phyloP scores from a whole-genome alignment of 257 asterid genomes.

The Apocynum venetum region DNA sequence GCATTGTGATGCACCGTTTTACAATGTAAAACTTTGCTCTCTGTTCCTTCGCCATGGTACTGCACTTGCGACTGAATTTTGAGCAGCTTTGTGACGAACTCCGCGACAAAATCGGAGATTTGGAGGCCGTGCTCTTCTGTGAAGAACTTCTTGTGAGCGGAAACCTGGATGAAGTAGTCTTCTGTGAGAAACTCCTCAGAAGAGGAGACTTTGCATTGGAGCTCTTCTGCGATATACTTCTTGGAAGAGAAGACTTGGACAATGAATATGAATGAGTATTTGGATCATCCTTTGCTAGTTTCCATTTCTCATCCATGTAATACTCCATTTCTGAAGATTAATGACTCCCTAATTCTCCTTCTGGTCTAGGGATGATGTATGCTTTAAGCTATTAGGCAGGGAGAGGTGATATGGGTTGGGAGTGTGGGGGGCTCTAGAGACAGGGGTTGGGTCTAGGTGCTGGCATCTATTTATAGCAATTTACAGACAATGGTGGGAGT shows the following conservation, averaged over 20 bases:
- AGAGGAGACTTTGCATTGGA: slow-evolving; percentile 34
- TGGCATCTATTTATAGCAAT: slow-evolving; percentile 46
- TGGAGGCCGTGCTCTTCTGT: slow-evolving; percentile 37
- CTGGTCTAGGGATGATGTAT: not conserved
- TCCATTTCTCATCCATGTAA: slow-evolving; percentile 74
- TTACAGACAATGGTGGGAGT: slow-evolving; percentile 21
- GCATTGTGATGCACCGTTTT: slow-evolving; percentile 76
- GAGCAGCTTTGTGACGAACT: slow-evolving; percentile 51
- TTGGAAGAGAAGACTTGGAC: slow-evolving; percentile 34
- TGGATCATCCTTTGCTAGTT: slow-evolving; percentile 50
- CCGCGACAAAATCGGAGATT: slow-evolving; percentile 41
- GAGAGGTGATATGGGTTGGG: slow-evolving; percentile 6
- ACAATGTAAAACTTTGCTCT: slow-evolving; percentile 79
- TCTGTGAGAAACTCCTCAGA: slow-evolving; percentile 30
- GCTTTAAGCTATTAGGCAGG: too few relatives aligned
- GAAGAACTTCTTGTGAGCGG: slow-evolving; percentile 49
- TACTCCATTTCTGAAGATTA: slow-evolving; percentile 41
- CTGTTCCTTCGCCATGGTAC: slow-evolving; percentile 75
- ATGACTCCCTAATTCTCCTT: not conserved
- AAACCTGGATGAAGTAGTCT: slow-evolving; percentile 34
- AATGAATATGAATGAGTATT: slow-evolving; percentile 26
- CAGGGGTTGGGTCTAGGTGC: slow-evolving; percentile 21
- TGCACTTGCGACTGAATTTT: slow-evolving; percentile 60
- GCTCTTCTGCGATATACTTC: slow-evolving; percentile 49
- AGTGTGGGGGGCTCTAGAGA: slow-evolving; percentile 7